Evolutionary conservation across 2,329 filamentous ascomycete genomes (phyloP).

Genomic region (Neocatenulostroma microsporum): DNA sequence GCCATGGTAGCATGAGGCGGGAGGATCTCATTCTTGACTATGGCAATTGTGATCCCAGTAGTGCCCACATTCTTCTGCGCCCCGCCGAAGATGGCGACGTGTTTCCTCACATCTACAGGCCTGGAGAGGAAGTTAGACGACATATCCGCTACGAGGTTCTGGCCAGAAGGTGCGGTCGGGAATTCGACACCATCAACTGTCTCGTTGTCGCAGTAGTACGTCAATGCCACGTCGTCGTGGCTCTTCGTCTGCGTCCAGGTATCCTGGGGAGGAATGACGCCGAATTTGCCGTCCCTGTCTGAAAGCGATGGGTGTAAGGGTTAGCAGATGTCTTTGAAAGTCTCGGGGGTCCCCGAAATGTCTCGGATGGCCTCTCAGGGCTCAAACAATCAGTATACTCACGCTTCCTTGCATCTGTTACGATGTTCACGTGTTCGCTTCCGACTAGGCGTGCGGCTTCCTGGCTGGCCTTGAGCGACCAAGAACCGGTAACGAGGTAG

Average conservation of each 20-base stretch:
- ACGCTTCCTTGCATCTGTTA: slow-evolving; percentile 55
- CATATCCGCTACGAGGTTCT: slow-evolving; percentile 84
- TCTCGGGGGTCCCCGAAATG: too few species aligned
- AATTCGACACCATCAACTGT: slow-evolving; percentile 93
- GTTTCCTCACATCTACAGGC: slow-evolving; percentile 68
- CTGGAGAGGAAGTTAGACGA: slow-evolving; percentile 86
- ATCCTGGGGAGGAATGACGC: slow-evolving; percentile 68
- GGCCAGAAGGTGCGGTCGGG: slow-evolving; percentile 60
- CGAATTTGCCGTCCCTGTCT: slow-evolving; percentile 66
- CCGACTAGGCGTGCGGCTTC: slow-evolving; percentile 75
- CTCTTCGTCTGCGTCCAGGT: slow-evolving; percentile 64
- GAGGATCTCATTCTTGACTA: slow-evolving; percentile 74
- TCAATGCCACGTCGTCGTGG: slow-evolving; percentile 56
- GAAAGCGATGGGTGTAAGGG: too few species aligned
- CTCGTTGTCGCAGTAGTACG: slow-evolving; percentile 92
- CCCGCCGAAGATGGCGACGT: slow-evolving; percentile 76
- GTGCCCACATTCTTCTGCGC: slow-evolving; percentile 91
- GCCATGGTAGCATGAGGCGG: slow-evolving; percentile 60
- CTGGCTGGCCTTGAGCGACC: slow-evolving; percentile 81
- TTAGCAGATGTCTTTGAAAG: too few species aligned
- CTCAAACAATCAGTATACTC: too few species aligned
- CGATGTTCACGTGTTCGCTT: slow-evolving; percentile 71
- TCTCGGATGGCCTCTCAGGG: too few species aligned
- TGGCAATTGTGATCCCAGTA: slow-evolving; percentile 76
- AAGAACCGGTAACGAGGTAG: slow-evolving; percentile 84